Percentiles rank a stretch among this genome's conserved stretches.
Evolutionary conservation across 1,284 basidiomycete genomes (phyloP).

Genomic region (Heimioporus punctisporus): DNA sequence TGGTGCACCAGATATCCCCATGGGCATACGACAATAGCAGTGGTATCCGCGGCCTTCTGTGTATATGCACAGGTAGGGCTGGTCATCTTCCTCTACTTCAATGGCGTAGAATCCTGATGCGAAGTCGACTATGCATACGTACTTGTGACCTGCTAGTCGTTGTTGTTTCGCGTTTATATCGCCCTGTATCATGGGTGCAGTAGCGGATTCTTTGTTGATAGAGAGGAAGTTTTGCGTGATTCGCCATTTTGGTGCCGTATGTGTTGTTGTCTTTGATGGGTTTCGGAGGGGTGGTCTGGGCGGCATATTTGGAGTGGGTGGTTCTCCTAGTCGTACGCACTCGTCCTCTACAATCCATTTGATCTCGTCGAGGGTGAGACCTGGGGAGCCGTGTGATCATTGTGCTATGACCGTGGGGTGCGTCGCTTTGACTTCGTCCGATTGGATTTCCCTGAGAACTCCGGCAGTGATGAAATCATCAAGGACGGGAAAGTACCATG

Average conservation of each 20-base stretch:
- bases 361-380: not conserved
- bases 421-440: not conserved
- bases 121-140: not conserved
- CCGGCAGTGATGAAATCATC: not conserved
- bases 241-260: not conserved
- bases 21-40: not conserved
- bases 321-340: not conserved
- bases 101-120: not conserved
- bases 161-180: not conserved
- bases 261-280: not conserved
- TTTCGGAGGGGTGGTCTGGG: not conserved
- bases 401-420: not conserved
- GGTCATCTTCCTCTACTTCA: not conserved
- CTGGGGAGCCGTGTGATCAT: not conserved
- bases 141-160: not conserved
- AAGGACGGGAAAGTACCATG: not conserved
- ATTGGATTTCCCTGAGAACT: not conserved
- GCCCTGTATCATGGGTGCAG: not conserved
- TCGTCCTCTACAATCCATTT: not conserved
- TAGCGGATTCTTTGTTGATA: not conserved
- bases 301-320: not conserved
- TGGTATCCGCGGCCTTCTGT: not conserved
- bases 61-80: not conserved
- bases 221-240: not conserved
- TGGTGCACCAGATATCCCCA: not conserved